Evolutionary conservation across 306 rosid genomes (phyloP), one percentile per base, ranked within the genome.

Genomic region (Comarum palustre): DNA sequence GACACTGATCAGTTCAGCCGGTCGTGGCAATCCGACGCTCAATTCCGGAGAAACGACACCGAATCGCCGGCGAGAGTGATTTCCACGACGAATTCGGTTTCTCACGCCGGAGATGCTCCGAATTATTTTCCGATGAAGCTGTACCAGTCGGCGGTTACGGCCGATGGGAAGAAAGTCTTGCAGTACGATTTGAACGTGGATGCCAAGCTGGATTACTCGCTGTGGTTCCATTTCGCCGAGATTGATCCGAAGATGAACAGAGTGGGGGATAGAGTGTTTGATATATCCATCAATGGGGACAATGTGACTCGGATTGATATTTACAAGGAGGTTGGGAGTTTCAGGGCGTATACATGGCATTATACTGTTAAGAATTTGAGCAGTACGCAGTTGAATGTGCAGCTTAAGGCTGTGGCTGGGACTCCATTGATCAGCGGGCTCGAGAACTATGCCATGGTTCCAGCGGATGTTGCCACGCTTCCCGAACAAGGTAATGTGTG

Each of bases 221-320:
- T 93, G 81, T 91, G 96, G 98, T 57, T 94, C 41, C 98, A 94
- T 86, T 94, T 94, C 8, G 96, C 92, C 2, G 98, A 94, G 83
- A 87, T 94, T 11, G 91, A 89, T 60, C 68, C 82, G 59, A 77
- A 54, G 19, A 91, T 94, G 84, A 85, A 47, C 73, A 86, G 55
- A 75, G 87, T 75, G 0, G 91, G 91, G 34, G 85, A 85, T 81
- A 89, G 98, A 71, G 92, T 94, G 74, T 91, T 89, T 32, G 95
- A 94, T 43, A 89, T 94, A 62, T 27, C 62, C 29, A 70, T 94
- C 70, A 89, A 94, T 64, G 91, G 75, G 0, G 78, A 78, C 6
- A 94, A 86, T 75, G 85, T 83, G 77, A 87, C 83, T 1, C 81
- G 90, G 52, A 71, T 94, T 47, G 98, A 94, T 61, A 74, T 94